Evolutionary conservation across 495 filamentous ascomycete genomes (phyloP).

Genomic region (Aspergillus indologenus): DNA sequence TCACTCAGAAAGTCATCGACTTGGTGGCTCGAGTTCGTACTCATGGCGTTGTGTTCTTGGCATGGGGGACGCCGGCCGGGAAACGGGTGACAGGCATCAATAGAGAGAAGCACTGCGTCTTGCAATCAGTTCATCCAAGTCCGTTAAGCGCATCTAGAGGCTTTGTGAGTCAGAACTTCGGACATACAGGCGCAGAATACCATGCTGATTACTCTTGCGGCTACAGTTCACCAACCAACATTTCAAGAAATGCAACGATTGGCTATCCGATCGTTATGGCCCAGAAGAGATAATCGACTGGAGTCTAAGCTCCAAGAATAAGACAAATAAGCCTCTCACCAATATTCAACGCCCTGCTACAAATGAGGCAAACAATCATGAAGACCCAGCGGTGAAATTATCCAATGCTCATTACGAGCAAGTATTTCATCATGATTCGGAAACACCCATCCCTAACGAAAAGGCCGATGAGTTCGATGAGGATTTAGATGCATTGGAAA

Average conservation of each 20-base stretch:
- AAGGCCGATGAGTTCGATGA: conserved; percentile 37
- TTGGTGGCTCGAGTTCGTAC: conserved; percentile 70
- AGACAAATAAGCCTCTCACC: conserved; percentile 15
- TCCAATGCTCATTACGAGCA: conserved; percentile 5
- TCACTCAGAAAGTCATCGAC: conserved; percentile 90
- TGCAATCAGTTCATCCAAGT: conserved; percentile 87
- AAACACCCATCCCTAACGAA: conserved; percentile 4
- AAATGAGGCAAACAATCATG: conserved; percentile 19
- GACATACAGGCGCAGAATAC: background rate
- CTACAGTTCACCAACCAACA: conserved; percentile 78
- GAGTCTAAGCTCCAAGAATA: conserved; percentile 55
- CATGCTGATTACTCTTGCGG: background rate
- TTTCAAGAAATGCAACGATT: conserved; percentile 86
- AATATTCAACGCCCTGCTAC: conserved; percentile 12
- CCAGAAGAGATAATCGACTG: conserved; percentile 79
- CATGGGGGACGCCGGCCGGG: conserved; percentile 82
- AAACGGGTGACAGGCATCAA: conserved; percentile 71
- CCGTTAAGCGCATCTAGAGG: conserved; percentile 77
- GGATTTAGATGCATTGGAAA: conserved; percentile 42
- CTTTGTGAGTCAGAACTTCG: conserved; percentile 49
- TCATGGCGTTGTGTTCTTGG: conserved; percentile 86
- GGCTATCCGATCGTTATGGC: conserved; percentile 77
- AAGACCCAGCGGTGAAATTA: conserved; percentile 3
- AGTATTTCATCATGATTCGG: conserved; percentile 1
- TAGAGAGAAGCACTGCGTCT: conserved; percentile 65